These are phyloP conservation scores for Golubevia sp. DNA, from an alignment of 1,284 basidiomycete genomes.

Conservation along the genomic window DNA sequence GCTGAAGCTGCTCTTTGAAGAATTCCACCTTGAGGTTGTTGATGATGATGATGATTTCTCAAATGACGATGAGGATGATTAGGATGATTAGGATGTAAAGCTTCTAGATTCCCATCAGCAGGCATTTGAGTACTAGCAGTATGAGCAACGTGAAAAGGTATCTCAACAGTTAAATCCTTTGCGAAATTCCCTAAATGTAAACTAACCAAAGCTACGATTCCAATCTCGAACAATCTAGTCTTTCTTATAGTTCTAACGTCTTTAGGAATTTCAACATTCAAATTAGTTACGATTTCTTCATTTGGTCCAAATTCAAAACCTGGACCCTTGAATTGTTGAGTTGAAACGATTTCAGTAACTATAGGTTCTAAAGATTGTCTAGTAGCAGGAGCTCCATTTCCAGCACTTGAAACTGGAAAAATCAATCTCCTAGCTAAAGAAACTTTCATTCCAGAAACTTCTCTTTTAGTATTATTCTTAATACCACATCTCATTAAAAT, in stretches of 20 bases:
- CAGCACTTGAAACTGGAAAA: constrained; percentile 31
- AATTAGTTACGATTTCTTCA: constrained; percentile 32
- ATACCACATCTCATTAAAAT: constrained; percentile 37
- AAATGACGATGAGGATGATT: constrained; percentile 10
- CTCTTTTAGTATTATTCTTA: constrained; percentile 51
- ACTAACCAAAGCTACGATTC: constrained; percentile 29
- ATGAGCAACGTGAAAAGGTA: constrained; percentile 46
- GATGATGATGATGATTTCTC: constrained; percentile 11
- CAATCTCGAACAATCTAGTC: constrained; percentile 44
- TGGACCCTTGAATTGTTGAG: constrained; percentile 42
- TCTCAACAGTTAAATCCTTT: constrained; percentile 43
- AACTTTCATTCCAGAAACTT: constrained; percentile 42
- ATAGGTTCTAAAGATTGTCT: constrained; percentile 30
- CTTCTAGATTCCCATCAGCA: constrained; percentile 10
- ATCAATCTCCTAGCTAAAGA: constrained; percentile 37
- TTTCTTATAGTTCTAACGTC: constrained; percentile 45
- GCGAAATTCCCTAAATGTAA: constrained; percentile 44
- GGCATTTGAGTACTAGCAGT: constrained; percentile 27
- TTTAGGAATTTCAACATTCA: constrained; percentile 39
- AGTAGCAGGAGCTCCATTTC: constrained; percentile 21
- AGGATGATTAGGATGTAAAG: constrained; percentile 6
- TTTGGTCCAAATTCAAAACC: constrained; percentile 44
- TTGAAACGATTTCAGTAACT: constrained; percentile 45
- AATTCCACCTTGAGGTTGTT: constrained; percentile 2
- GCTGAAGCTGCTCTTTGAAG: constrained; percentile 1